Conservation (phyloP, 371 early-diverging fungal genomes). For the Zancudomyces culisetae region DNA sequence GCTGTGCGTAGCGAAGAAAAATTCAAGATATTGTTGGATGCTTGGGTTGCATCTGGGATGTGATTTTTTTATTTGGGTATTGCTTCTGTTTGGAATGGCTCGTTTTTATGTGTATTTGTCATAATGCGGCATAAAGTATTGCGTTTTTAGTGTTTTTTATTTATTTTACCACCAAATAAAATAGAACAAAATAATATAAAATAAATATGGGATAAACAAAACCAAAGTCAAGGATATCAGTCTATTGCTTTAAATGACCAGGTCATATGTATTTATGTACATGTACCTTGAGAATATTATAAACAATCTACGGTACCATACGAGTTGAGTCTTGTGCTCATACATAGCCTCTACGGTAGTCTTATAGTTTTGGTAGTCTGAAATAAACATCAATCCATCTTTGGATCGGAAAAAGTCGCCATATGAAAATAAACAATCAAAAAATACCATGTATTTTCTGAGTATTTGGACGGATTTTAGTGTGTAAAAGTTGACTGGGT, state of each 20-base stretch:
- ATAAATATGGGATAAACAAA: background rate
- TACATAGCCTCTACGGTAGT: slow-evolving; percentile 57
- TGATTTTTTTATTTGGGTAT: too few relatives aligned
- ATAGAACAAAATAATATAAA: too few relatives aligned
- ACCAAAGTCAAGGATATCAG: background rate
- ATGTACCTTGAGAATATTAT: slow-evolving; percentile 87
- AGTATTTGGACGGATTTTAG: slow-evolving; percentile 39
- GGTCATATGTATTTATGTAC: slow-evolving; percentile 46
- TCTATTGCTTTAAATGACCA: slow-evolving; percentile 8
- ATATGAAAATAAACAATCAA: slow-evolving; percentile 28
- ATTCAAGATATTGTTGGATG: slow-evolving; percentile 36
- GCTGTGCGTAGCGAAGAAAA: slow-evolving; percentile 52
- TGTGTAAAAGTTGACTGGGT: slow-evolving; percentile 26
- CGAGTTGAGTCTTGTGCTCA: slow-evolving; percentile 68
- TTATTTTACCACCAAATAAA: background rate
- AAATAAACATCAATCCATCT: slow-evolving; percentile 27
- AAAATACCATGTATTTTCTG: slow-evolving; percentile 57
- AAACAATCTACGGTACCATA: slow-evolving; percentile 92
- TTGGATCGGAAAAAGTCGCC: slow-evolving; percentile 6
- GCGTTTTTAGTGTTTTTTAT: too few relatives aligned
- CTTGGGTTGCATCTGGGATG: slow-evolving; percentile 16
- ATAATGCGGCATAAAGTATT: too few relatives aligned
- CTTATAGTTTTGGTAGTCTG: slow-evolving; percentile 29
- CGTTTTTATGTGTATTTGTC: too few relatives aligned
- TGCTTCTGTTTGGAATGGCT: too few relatives aligned